Conservation (phyloP, 139 green algal genomes). For the Spirogloea muscicola region DNA sequence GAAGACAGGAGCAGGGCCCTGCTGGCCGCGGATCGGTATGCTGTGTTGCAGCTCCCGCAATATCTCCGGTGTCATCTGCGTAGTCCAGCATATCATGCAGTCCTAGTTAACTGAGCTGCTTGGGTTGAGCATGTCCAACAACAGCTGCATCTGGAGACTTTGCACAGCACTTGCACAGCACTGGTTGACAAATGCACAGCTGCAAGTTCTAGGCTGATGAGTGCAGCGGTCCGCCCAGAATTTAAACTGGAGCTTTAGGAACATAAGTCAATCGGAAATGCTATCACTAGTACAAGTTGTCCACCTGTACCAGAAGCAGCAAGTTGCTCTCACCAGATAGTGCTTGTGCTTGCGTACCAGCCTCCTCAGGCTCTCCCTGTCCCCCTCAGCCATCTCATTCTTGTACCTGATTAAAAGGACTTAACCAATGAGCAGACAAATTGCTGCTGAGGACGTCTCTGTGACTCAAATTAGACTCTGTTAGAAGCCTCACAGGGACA, state of each 20-base stretch:
- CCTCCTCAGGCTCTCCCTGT: conserved; percentile 70
- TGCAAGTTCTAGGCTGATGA: no score
- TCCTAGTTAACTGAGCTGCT: not conserved
- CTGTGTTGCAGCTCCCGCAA: conserved; percentile 76
- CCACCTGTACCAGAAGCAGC: not conserved
- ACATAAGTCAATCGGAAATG: not conserved
- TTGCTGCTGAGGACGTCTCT: not conserved
- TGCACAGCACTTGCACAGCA: not conserved
- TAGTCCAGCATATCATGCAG: not conserved
- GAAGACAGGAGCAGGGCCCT: not conserved
- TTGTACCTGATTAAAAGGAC: conserved; percentile 65
- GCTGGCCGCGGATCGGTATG: conserved; percentile 27
- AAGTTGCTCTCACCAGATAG: conserved; percentile 57
- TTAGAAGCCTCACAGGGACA: not conserved
- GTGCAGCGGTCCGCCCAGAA: no score
- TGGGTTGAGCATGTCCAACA: not conserved
- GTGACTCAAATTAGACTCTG: not conserved
- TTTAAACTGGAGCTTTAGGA: no score
- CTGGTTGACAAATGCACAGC: no score
- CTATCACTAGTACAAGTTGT: not conserved
- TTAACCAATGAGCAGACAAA: conserved; percentile 19
- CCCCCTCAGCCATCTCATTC: conserved; percentile 75
- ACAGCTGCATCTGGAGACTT: not conserved
- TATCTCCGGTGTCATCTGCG: conserved; percentile 77
- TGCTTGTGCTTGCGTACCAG: conserved; percentile 80